Conservation (phyloP, 495 filamentous ascomycete genomes). For the Lasiosphaeriaceae sp. region DNA sequence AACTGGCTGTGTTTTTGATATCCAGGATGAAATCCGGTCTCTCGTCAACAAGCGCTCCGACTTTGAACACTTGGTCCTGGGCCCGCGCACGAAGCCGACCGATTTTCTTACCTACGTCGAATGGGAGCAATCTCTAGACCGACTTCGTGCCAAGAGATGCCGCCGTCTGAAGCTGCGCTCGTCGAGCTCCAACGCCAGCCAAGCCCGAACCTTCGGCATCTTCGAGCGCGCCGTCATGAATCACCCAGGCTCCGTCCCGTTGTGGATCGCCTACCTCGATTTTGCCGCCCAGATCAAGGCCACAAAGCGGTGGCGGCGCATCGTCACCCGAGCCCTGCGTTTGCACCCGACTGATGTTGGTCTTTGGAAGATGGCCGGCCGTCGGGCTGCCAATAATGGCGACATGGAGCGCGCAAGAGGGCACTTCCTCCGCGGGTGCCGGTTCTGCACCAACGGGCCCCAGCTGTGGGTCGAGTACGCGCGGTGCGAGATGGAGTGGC, state of each 20-base stretch:
- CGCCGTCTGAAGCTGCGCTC: conserved; percentile 72
- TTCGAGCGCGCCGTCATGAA: conserved; percentile 83
- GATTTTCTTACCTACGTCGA: conserved; percentile 84
- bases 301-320: conserved; percentile 70
- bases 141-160: conserved; percentile 74
- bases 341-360: conserved; percentile 80
- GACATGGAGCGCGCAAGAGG: conserved; percentile 78
- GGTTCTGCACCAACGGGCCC: conserved; percentile 73
- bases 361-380: conserved; percentile 84
- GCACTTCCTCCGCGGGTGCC: conserved; percentile 83
- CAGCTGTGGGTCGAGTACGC: conserved; percentile 85
- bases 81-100: conserved; percentile 65
- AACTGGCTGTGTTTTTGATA: background rate
- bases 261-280: conserved; percentile 93
- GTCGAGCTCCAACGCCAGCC: conserved; percentile 56
- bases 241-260: conserved; percentile 72
- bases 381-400: conserved; percentile 66
- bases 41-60: conserved; percentile 87
- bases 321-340: conserved; percentile 72
- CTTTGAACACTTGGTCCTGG: conserved; percentile 86
- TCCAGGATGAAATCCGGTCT: conserved; percentile 76
- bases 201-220: conserved; percentile 80
- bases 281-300: conserved; percentile 74
- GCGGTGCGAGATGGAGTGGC: conserved; percentile 86
- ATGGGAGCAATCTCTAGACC: conserved; percentile 88